Evolutionary conservation across 2,329 filamentous ascomycete species (phyloP), one percentile per base, ranked within the genome.

Genomic region (Hymenotorrendiella dingleyae): DNA sequence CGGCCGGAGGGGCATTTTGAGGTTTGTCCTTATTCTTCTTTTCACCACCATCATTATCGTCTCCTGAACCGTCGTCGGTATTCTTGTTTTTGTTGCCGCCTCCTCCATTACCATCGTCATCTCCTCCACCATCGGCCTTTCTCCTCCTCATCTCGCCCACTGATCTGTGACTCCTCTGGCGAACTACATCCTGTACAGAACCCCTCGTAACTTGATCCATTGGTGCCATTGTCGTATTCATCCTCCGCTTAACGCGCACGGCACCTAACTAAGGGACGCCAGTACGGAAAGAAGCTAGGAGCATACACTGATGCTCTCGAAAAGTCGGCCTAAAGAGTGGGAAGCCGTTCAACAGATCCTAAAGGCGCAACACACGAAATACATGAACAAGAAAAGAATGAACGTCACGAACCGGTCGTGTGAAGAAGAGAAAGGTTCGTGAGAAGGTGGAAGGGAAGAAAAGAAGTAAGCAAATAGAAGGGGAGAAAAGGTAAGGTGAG

Each of bases 401-500:
- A 47, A 52, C 38, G 26, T 49, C 56, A 61, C 58, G 58, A 60
- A 42, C 59, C 59, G 59, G 59, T 46, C 57, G 59, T 57, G 56
- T 50, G 36, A 43, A 54, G 50, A 58, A 50, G 32, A 42, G 41
- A 53, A 53, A 38, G 36, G 34, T 43, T 35, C 33, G 17, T 40
- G 33, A 48, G 14, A 16, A 24, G 35, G 23, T 45, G 22, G 41
- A 42, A 46, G 12, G 28, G 36, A 49, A 45, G 44, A 36, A 49
- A 40, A 51, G 33, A 45, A 41, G 34, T 28, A 37, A 42, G 49
- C 35, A 47, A 40, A 34, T 42, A 54, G 52, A 49, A 47, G 43
- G 33, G 40, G 45, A 48, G 43, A 45, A 48, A 52, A 41, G 35
- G 38, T 24, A 38, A 23, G 12, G 24, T 12, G 40, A 35, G 36